phyloP scores from a whole-genome alignment of 164 flowering plant genomes.

The Sedum album region DNA sequence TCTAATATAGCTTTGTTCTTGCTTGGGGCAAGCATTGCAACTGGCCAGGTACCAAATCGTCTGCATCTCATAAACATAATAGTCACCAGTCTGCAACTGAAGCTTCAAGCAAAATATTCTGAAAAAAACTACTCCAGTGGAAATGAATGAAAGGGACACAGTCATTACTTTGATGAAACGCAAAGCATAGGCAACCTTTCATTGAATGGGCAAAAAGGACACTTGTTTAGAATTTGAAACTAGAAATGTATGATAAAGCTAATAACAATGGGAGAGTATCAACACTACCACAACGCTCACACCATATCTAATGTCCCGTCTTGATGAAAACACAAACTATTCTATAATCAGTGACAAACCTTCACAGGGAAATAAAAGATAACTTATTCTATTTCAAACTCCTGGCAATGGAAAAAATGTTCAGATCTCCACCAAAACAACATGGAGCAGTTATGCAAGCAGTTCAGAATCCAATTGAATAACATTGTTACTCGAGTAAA shows the following conservation, averaged over 20 bases:
- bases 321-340: too few relatives aligned
- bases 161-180: not conserved
- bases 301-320: too few relatives aligned
- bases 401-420: too few relatives aligned
- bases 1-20: conserved; percentile 80
- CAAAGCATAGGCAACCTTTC: not conserved
- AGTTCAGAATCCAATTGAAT: too few relatives aligned
- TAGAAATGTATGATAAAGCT: not conserved
- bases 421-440: not conserved
- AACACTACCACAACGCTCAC: too few relatives aligned
- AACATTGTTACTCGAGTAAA: too few relatives aligned
- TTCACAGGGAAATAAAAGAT: too few relatives aligned
- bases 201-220: not conserved
- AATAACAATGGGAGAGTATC: too few relatives aligned
- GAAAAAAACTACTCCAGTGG: not conserved
- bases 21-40: conserved; percentile 87
- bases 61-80: conserved; percentile 24
- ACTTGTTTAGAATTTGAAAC: not conserved
- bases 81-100: not conserved
- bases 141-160: too few relatives aligned
- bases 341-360: too few relatives aligned
- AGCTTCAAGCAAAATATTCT: too few relatives aligned
- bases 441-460: not conserved
- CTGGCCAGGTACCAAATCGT: conserved; percentile 97
- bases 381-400: not conserved